Conservation (phyloP, 176 grass and related monocot genomes). For the Dactylis glomerata region DNA sequence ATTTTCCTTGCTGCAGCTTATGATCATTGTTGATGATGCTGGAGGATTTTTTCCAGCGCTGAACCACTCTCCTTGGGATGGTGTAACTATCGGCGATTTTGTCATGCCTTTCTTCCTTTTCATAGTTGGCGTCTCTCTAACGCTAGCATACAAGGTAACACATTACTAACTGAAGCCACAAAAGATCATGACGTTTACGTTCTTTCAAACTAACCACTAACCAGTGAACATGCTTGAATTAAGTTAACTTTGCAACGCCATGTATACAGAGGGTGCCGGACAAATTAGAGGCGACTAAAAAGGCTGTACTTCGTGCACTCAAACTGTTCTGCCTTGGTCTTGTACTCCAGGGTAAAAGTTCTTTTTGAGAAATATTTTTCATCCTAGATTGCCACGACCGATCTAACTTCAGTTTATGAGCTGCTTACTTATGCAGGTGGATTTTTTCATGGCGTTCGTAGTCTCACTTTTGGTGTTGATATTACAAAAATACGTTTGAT, state of each 20-base stretch:
- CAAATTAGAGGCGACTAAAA: conserved; percentile 50
- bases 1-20: conserved; percentile 45
- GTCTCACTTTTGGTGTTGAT: conserved; percentile 60
- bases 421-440: conserved; percentile 39
- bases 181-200: background rate
- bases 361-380: background rate
- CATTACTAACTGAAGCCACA: background rate
- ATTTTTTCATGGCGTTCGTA: conserved; percentile 53
- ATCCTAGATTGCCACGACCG: background rate
- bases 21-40: conserved; percentile 67
- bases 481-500: conserved; percentile 40
- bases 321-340: conserved; percentile 62
- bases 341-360: conserved; percentile 55
- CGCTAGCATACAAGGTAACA: conserved; percentile 59
- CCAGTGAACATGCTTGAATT: background rate
- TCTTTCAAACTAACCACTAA: background rate
- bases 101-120: conserved; percentile 81
- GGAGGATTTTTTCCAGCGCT: conserved; percentile 43
- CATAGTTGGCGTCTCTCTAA: conserved; percentile 57
- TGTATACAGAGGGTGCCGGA: conserved; percentile 41
- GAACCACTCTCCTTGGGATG: conserved; percentile 61
- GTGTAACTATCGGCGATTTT: conserved; percentile 52
- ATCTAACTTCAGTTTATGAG: background rate
- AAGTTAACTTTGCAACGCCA: background rate
- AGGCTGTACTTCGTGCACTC: conserved; percentile 51